Base-by-base conservation (phyloP, 768 basidiomycete species). In the Mycena rebaudengoi region DNA sequence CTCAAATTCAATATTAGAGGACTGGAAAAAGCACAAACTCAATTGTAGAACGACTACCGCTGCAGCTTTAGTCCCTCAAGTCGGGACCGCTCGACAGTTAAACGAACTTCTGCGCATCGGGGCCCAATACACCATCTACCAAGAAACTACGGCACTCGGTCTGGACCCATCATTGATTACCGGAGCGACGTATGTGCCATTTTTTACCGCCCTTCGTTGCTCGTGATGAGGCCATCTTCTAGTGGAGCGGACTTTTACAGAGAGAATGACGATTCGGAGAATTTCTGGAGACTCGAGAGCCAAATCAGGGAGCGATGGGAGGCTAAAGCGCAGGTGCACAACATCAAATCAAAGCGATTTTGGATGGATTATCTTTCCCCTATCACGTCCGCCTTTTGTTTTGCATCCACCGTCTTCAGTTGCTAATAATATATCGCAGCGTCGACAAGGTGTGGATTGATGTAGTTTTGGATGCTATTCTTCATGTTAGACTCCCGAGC, bases 21-120 rank as follows among this genome's bases (percentile, higher is more conserved):
- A 62, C 32, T 62, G 60, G 60, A 43, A 45, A 21, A 11, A 40
- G 26, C 60, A 62, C 51, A 62, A 62, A 32, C 30, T 29, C 14
- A 39, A 55, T 23, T 62, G 60, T 49, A 62, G 43, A 54, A n/a
- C 44, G 25, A 32, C 37, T n/a, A 46, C 52, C 26, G 25, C 44
- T 46, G 39, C 26, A 20, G 21, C 45, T 21, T 8, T 12, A 23
- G 43, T 23, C 26, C 21, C 28, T 20, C 28, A 53, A 28, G 41
- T 23, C 20, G 20, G 32, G 41, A 11, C 25, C 26, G 8, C 12
- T 30, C 41, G 37, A 14, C 25, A 45, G 45, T 25, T 57, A 4
- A 25, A 25, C 10, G 52, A 43, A 20, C 29, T 62, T 12, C 8
- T 54, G 4, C 43, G 43, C 13, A 39, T 62, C 20, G 52, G 30